Percentiles rank a stretch among this genome's conserved stretches.
phyloP scores from a whole-genome alignment of 306 rosid species.

The Hylodesmum podocarpum region DNA sequence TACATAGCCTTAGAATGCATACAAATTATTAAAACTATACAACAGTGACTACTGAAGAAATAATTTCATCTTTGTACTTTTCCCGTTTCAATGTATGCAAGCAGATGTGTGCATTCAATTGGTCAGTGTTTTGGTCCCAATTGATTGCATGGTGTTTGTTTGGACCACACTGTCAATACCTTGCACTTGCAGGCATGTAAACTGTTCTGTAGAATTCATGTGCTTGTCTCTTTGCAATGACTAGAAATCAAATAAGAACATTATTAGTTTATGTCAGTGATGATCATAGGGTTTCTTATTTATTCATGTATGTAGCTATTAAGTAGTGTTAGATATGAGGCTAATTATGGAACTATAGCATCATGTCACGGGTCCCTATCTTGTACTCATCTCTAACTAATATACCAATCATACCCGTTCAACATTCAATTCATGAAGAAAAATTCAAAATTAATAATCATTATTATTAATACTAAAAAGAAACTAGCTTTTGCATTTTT shows the following conservation, averaged over 20 bases:
- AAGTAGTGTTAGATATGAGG: background rate
- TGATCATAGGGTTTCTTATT: conserved; percentile 9
- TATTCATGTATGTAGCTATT: background rate
- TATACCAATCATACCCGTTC: background rate
- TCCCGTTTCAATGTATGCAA: background rate
- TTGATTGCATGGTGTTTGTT: conserved; percentile 10
- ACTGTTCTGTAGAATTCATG: conserved; percentile 22
- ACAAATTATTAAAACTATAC: background rate
- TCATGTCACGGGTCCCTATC: conserved; percentile 26
- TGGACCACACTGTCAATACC: conserved; percentile 47
- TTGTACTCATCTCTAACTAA: background rate
- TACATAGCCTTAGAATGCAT: background rate
- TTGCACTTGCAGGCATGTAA: conserved; percentile 25
- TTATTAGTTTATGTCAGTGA: background rate
- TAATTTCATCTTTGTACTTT: background rate
- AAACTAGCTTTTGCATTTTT: background rate
- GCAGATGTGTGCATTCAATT: background rate
- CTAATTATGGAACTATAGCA: background rate
- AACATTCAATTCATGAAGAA: background rate
- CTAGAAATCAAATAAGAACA: conserved; percentile 21
- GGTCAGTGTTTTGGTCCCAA: conserved; percentile 8
- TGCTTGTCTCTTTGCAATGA: conserved; percentile 41
- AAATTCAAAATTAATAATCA: background rate
- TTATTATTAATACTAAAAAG: background rate
- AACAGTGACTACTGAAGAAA: conserved; percentile 22